A percentile compares a stretch with the other conserved stretches of the same genome.
Conservation (phyloP, 2,329 filamentous ascomycete genomes). For the Penicillium sp. region DNA sequence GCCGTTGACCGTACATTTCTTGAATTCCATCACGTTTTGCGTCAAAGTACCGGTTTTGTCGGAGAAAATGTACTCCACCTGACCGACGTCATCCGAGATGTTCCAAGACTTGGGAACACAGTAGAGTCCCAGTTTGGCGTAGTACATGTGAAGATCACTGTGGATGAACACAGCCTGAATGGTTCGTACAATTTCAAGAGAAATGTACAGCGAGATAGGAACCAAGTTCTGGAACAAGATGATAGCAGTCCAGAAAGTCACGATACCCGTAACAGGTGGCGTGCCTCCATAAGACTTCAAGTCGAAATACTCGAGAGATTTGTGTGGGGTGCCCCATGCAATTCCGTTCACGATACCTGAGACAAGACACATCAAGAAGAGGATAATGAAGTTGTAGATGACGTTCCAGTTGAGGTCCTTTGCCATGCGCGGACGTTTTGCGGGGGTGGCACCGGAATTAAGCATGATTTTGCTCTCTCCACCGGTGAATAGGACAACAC, state of each 20-base stretch:
- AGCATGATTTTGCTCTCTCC: conserved; percentile 99
- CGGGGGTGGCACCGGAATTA: conserved; percentile 93
- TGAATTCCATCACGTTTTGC: conserved; percentile 98
- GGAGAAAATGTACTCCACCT: conserved; percentile 99
- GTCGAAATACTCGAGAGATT: conserved; percentile 80
- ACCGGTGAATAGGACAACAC: conserved; percentile 90
- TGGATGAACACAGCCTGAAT: conserved; percentile 97
- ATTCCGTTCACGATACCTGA: conserved; percentile 82
- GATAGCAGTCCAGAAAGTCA: conserved; percentile 93
- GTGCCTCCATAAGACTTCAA: conserved; percentile 77
- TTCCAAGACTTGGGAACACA: conserved; percentile 99
- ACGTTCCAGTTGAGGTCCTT: conserved; percentile 97
- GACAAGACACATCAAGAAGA: conserved; percentile 86
- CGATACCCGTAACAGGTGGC: conserved; percentile 80
- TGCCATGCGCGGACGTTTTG: conserved; percentile 87
- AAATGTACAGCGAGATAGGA: conserved; percentile 96
- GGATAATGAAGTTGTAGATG: conserved; percentile 89
- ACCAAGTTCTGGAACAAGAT: conserved; percentile 99
- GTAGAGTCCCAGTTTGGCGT: conserved; percentile 88
- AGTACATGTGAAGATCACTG: conserved; percentile 95
- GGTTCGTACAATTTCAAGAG: conserved; percentile 91
- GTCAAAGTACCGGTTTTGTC: conserved; percentile 90
- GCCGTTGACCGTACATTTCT: conserved; percentile 97
- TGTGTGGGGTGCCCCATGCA: conserved; percentile 73
- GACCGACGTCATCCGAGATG: conserved; percentile 94